Conservation (phyloP, 257 asterid genomes). For the Fraxinus quadrangulata region DNA sequence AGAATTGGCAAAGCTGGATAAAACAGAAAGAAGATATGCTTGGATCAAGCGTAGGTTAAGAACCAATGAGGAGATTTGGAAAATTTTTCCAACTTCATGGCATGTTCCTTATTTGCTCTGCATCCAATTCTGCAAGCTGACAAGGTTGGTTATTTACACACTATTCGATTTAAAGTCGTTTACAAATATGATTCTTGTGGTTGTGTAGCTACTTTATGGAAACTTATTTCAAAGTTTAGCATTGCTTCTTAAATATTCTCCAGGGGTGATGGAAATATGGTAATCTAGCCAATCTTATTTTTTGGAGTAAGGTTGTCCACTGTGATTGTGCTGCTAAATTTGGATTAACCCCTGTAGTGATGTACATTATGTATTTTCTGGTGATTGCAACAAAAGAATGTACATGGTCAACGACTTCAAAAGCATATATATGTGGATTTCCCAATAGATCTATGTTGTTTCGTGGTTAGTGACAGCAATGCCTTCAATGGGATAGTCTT, state of each 20-base stretch:
- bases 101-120: conserved; percentile 90
- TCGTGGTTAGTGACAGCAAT: not conserved
- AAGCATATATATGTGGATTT: not conserved
- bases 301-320: not conserved
- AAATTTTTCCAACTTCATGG: conserved; percentile 90
- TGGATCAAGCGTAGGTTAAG: conserved; percentile 96
- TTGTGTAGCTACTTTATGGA: not conserved
- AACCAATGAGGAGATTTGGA: conserved; percentile 95
- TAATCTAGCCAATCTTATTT: not conserved
- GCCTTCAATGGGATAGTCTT: not conserved
- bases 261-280: not conserved
- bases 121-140: conserved; percentile 98
- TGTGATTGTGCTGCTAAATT: not conserved
- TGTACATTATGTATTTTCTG: not conserved
- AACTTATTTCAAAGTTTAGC: not conserved
- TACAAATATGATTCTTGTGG: not conserved
- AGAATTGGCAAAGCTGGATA: conserved; percentile 92
- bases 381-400: not conserved
- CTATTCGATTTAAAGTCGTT: not conserved
- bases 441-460: not conserved
- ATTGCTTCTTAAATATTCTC: not conserved
- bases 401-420: not conserved
- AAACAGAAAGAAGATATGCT: conserved; percentile 93
- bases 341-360: not conserved
- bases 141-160: conserved; percentile 59